These are phyloP conservation scores for Paradendryphiella salina DNA, from an alignment of 2,329 filamentous ascomycete genomes.

Conservation along the genomic window DNA sequence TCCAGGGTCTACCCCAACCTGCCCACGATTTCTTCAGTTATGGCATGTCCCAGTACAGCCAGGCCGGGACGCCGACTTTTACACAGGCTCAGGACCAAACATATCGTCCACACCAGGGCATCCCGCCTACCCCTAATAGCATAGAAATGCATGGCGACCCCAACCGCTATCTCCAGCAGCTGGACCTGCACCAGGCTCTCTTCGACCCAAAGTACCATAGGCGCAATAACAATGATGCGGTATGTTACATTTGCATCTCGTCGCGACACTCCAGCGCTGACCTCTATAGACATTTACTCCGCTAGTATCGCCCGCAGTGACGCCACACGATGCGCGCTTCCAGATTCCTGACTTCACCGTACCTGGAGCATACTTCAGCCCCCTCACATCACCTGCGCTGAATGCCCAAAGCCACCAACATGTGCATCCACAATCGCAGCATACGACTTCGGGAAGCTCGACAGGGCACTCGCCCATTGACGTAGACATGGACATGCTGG, in stretches of 20 bases:
- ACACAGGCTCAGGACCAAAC: conserved; percentile 48
- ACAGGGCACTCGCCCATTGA: conserved; percentile 56
- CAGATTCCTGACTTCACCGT: conserved; percentile 60
- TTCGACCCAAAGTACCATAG: conserved; percentile 68
- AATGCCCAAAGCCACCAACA: conserved; percentile 64
- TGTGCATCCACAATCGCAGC: conserved; percentile 40
- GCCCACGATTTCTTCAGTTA: conserved; percentile 43
- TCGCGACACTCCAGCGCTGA: conserved; percentile 20
- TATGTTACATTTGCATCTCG: conserved; percentile 42
- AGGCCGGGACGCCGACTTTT: conserved; percentile 46
- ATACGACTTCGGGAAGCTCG: conserved; percentile 55
- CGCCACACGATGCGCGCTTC: conserved; percentile 74
- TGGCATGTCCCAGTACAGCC: conserved; percentile 35
- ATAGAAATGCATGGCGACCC: conserved; percentile 70
- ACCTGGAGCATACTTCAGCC: conserved; percentile 77
- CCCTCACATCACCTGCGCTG: conserved; percentile 77
- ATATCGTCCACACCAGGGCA: conserved; percentile 61
- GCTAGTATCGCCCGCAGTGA: conserved; percentile 81
- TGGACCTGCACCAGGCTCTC: conserved; percentile 61
- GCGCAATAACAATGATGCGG: conserved; percentile 71
- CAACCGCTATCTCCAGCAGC: conserved; percentile 60
- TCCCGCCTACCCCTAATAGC: conserved; percentile 80
- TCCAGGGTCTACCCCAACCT: conserved; percentile 27
- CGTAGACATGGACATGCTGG: conserved; percentile 51
- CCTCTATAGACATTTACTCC: conserved; percentile 74